phyloP scores from a whole-genome alignment of 2,329 filamentous ascomycete species.

The Ophiostoma sp. region DNA sequence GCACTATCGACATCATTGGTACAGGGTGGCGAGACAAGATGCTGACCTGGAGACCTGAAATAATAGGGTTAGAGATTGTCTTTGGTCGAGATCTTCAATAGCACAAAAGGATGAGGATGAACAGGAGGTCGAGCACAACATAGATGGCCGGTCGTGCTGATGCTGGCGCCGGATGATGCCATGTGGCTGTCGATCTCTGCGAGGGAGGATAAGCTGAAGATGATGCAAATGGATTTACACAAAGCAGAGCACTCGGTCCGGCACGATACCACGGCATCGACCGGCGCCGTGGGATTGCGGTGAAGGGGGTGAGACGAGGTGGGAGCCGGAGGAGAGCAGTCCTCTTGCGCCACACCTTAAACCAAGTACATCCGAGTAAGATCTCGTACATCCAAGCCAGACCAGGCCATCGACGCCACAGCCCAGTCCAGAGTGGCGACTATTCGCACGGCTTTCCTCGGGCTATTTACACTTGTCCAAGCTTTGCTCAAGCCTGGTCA shows the following conservation, averaged over 20 bases:
- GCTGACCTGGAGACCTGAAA: too few species aligned
- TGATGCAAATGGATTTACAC: neutral
- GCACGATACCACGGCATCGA: neutral
- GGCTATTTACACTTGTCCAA: constrained; percentile 7
- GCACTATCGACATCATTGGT: too few species aligned
- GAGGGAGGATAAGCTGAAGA: neutral
- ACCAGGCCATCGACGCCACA: neutral
- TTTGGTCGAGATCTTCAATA: neutral
- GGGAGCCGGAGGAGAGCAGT: neutral
- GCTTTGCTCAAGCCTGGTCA: neutral
- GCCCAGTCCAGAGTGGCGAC: neutral
- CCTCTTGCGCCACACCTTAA: neutral
- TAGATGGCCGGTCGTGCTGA: too few species aligned
- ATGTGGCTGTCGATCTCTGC: neutral
- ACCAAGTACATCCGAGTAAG: too few species aligned
- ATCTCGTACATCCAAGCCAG: too few species aligned
- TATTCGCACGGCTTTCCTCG: neutral
- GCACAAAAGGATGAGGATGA: neutral
- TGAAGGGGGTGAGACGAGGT: neutral
- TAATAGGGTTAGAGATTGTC: too few species aligned
- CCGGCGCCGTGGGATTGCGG: neutral
- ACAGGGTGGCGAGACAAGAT: too few species aligned
- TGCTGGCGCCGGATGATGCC: neutral
- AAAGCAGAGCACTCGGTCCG: neutral
- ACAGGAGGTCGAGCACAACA: neutral